Conservation (phyloP, 345 rosid species). For the Acer negundo region DNA sequence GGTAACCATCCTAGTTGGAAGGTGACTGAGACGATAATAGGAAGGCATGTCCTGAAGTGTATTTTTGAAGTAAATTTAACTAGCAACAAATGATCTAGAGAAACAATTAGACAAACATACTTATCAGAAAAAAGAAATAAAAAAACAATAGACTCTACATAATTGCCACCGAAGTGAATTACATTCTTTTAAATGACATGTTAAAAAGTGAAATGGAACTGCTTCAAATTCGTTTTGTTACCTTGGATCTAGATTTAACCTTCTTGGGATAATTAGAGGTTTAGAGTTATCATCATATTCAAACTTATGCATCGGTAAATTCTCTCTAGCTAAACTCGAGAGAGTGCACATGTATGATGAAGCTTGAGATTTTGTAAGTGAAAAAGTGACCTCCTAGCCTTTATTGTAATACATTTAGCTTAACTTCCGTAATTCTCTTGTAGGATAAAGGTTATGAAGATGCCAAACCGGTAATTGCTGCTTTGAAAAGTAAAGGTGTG, state of each 20-base stretch:
- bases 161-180: not conserved
- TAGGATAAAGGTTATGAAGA: constrained; percentile 20
- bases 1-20: too few species aligned
- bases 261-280: too few species aligned
- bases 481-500: constrained; percentile 18
- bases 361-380: not conserved
- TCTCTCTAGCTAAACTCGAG: not conserved
- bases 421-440: not conserved
- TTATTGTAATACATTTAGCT: not conserved
- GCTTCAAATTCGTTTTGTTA: too few species aligned
- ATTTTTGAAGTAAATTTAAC: not conserved
- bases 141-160: not conserved
- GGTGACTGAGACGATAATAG: not conserved
- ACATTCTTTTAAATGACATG: not conserved
- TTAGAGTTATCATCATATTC: not conserved
- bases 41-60: not conserved
- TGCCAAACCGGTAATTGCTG: constrained; percentile 15
- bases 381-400: not conserved
- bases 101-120: too few species aligned
- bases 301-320: not conserved
- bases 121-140: not conserved
- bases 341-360: not conserved
- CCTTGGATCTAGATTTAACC: too few species aligned
- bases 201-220: not conserved
- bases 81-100: too few species aligned